A percentile compares a stretch with the other conserved stretches of the same genome.
Evolutionary conservation across 1,139 yeast species (phyloP).

Genomic region (Geotrichum phurueaensis): DNA sequence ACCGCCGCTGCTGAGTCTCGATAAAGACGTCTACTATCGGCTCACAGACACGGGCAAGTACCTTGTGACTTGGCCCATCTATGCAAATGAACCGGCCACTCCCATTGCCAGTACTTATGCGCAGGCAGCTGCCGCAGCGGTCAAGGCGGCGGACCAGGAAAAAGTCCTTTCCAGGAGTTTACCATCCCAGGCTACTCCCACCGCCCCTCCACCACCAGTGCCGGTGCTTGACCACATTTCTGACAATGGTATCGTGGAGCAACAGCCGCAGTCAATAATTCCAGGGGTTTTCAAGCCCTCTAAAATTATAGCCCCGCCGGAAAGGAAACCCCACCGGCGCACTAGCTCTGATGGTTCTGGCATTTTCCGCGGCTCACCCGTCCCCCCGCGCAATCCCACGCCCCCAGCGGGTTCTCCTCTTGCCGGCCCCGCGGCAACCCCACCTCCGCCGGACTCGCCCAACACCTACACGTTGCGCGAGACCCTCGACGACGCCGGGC

Average conservation of each 20-base stretch:
- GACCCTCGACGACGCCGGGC: slow-evolving; percentile 71
- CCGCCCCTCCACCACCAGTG: neutral
- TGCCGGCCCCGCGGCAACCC: neutral
- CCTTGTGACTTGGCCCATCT: slow-evolving; percentile 6
- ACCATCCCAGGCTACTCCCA: neutral
- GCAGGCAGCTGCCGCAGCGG: neutral
- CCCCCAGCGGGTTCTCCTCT: neutral
- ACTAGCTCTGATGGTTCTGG: neutral
- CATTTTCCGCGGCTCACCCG: neutral
- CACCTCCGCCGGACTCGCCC: neutral
- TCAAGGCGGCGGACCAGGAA: neutral
- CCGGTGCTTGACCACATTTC: neutral
- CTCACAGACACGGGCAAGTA: slow-evolving; percentile 22
- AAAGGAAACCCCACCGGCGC: neutral
- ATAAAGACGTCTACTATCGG: slow-evolving; percentile 21
- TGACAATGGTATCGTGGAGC: neutral
- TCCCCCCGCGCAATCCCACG: neutral
- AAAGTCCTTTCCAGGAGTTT: neutral
- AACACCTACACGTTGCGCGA: slow-evolving; percentile 37
- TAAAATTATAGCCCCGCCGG: neutral
- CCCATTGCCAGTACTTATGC: slow-evolving; percentile 1
- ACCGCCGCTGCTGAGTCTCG: neutral
- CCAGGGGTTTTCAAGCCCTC: neutral
- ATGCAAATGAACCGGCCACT: neutral
- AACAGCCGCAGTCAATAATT: neutral